A percentile compares a stretch with the other conserved stretches of the same genome.
Evolutionary conservation across 192 early-diverging fungal genomes (phyloP).

Genomic region (Podila verticillata): DNA sequence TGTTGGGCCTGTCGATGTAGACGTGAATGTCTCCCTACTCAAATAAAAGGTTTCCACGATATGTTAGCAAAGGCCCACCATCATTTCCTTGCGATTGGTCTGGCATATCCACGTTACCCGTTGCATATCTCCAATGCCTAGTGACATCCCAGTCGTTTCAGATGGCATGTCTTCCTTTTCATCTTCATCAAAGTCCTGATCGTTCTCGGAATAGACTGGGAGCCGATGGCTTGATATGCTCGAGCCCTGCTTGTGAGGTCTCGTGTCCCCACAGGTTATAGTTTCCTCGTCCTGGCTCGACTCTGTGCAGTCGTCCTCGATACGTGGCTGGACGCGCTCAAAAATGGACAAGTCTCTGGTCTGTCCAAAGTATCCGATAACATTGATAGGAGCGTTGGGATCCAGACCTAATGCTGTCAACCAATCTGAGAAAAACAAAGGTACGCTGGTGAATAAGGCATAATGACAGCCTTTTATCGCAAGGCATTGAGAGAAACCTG

Average conservation of each 20-base stretch:
- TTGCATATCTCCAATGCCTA: not conserved
- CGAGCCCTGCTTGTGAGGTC: not conserved
- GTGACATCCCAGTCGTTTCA: not conserved
- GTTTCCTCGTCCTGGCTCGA: not conserved
- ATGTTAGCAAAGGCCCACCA: not conserved
- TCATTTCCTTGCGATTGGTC: not conserved
- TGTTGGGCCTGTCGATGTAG: conserved; percentile 21
- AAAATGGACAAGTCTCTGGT: conserved; percentile 24
- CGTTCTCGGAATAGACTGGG: not conserved
- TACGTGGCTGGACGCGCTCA: conserved; percentile 6
- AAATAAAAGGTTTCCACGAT: not conserved
- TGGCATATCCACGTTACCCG: not conserved
- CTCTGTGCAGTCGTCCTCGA: not conserved
- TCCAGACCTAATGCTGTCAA: conserved; percentile 16
- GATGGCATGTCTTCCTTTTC: not conserved
- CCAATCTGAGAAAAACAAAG: conserved; percentile 14
- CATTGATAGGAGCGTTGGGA: conserved; percentile 11
- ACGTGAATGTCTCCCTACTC: conserved; percentile 36
- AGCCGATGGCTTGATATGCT: not conserved
- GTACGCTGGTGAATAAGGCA: not conserved
- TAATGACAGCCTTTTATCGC: not conserved
- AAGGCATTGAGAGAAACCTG: not conserved
- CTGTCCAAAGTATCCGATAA: conserved; percentile 38
- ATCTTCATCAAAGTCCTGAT: not conserved
- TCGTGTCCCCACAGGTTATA: not conserved